Conservation (phyloP, 176 grass and related monocot genomes). For the Oryza nivara region DNA sequence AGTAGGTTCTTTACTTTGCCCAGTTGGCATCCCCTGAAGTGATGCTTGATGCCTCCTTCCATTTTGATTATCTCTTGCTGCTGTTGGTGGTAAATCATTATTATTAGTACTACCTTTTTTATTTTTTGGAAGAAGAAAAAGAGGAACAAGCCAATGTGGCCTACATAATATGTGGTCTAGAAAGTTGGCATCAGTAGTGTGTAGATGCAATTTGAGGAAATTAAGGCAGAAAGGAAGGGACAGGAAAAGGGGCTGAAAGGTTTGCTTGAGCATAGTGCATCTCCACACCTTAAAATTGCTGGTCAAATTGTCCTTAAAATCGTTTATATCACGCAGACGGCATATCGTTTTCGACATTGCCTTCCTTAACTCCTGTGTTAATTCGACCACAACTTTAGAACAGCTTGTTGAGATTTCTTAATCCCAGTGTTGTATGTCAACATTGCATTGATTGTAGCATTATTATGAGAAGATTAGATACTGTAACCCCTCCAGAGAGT, state of each 20-base stretch:
- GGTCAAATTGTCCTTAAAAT: constrained; percentile 35
- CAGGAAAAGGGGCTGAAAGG: constrained; percentile 6
- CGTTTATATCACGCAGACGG: constrained; percentile 22
- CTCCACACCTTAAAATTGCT: constrained; percentile 38
- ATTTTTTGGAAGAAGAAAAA: constrained; percentile 16
- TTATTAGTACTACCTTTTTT: neutral
- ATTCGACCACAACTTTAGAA: neutral
- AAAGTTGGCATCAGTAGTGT: constrained; percentile 33
- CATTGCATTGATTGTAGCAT: constrained; percentile 26
- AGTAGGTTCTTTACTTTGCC: constrained; percentile 56
- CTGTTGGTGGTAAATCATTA: constrained; percentile 40
- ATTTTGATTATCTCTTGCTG: constrained; percentile 36
- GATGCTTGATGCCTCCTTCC: constrained; percentile 48
- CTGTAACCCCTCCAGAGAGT: neutral
- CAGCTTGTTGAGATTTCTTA: constrained; percentile 33
- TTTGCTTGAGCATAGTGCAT: constrained; percentile 26
- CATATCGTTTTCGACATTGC: constrained; percentile 4
- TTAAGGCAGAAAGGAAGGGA: constrained; percentile 40
- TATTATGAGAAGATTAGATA: neutral
- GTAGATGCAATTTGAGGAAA: constrained; percentile 31
- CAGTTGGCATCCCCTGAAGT: constrained; percentile 48
- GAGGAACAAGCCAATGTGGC: constrained; percentile 29
- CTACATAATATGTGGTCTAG: constrained; percentile 31
- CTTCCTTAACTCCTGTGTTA: constrained; percentile 25
- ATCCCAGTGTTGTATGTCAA: constrained; percentile 20